Base-by-base conservation (phyloP, 2,329 filamentous ascomycete species). In the Neocucurbitaria cava region DNA sequence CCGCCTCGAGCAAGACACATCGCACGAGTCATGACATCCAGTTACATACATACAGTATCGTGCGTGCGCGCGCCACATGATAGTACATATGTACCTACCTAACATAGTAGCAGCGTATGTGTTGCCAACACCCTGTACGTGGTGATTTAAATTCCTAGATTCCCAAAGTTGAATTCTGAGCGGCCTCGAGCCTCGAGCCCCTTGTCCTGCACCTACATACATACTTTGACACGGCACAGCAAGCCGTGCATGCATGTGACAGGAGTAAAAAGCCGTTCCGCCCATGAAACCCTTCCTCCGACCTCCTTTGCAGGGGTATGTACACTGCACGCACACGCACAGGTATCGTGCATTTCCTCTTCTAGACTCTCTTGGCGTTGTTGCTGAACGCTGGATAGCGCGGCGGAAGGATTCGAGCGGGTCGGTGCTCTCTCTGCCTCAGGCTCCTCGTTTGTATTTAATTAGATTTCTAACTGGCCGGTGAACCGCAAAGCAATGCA, bases 351-450 rank as follows among this genome's bases (percentile, higher is more conserved):
- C 42, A 48, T 57, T 56, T 54, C 54, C 56, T 49, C 49, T 49
- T 64, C 61, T 61, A 62, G 59, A 56, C 52, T 56, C 33, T 31
- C 58, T 64, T 64, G 52, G 61, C 58, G 46, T 49, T 36, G 46
- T 50, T 36, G 40, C 44, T 38, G 9, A 39, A 18, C 21, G 18
- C 6, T 20, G 31, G 9, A 23, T 40, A 30, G 41, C 24, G 21
- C 17, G 6, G 24, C 10, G 11, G 20, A 41, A 41, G 39, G 18
- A 23, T 41, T 40, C 21, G 1, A 20, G 43, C 21, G 24, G 5
- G 24, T 26, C 24, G 24, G 24, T 26, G 24, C 24, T 5, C 24
- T 26, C 5, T 5, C 24, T 9, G 24, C n/a, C n/a, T n/a, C n/a
- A n/a, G n/a, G n/a, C n/a, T n/a, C n/a, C n/a, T n/a, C n/a, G n/a